Evolutionary conservation across 345 rosid genomes (phyloP).

Genomic region (Bruguiera sexangula): DNA sequence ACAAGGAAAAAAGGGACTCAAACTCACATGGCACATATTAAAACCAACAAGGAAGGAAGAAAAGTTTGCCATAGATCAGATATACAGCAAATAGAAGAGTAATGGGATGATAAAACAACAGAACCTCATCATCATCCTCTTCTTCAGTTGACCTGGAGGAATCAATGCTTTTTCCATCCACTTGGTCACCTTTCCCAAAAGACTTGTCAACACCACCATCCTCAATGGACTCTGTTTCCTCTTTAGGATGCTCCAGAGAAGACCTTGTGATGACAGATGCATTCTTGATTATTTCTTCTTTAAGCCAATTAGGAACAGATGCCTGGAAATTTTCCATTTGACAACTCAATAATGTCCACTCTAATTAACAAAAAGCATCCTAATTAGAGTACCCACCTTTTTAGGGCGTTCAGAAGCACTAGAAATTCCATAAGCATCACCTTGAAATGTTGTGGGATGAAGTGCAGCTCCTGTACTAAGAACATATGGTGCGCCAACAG

Average conservation of each 20-base stretch:
- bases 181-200: constrained; percentile 45
- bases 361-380: constrained; percentile 6
- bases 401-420: constrained; percentile 70
- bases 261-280: constrained; percentile 65
- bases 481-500: constrained; percentile 51
- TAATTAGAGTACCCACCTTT: constrained; percentile 47
- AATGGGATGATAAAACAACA: constrained; percentile 14
- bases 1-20: neutral
- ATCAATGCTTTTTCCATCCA: constrained; percentile 64
- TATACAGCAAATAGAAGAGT: constrained; percentile 6
- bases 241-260: constrained; percentile 54
- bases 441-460: constrained; percentile 61
- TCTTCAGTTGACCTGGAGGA: constrained; percentile 73
- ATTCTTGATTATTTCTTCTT: constrained; percentile 86
- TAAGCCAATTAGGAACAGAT: constrained; percentile 94
- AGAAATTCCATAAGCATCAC: constrained; percentile 68
- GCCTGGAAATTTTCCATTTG: constrained; percentile 45
- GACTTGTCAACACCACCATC: constrained; percentile 58
- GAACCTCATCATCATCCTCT: constrained; percentile 87
- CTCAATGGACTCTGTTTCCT: constrained; percentile 51
- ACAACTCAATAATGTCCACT: constrained; percentile 3
- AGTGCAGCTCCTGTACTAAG: constrained; percentile 51
- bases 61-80: neutral
- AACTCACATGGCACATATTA: neutral
- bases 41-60: neutral